Evolutionary conservation across 208 protist species (phyloP), one percentile per base, ranked within the genome.

Genomic region (Acanthamoeba lenticulata): DNA sequence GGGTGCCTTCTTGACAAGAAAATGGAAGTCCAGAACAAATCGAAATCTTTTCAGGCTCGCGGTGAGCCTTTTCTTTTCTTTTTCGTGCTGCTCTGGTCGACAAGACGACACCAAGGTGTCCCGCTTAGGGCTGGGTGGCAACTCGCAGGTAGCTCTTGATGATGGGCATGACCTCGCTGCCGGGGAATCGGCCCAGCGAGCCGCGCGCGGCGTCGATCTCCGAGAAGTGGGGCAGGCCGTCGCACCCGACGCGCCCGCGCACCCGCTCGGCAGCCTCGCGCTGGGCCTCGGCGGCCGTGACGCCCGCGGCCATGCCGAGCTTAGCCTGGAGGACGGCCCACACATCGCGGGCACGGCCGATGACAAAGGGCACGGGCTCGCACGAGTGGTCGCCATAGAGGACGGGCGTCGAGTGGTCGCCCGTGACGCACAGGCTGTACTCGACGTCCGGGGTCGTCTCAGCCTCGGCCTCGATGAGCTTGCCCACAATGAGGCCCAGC

Each of bases 331-430:
- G 42, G 11, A 83, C 72, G 27, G 24, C 9, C 72, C 72, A 83
- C 42, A 83, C 72, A n/a, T 83, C 72, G 24, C 42, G 17, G 34
- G 49, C 88, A 27, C 92, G 85, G 32, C 27, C 57, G 72, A 97
- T 94, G 19, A 94, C 57, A 27, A 98, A 95, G 45, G 97, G 97
- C 24, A 98, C 97, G 47, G 97, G 97, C 92, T 98, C 97, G 95
- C 49, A 97, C 62, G 67, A 94, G 83, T 98, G 97, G 83, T 98
- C 97, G 36, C 95, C 95, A 32, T 92, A 94, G 5, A 94, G 65
- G 13, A 94, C 94, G 4, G 97, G 97, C n/a, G 97, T 98, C n/a
- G 95, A 95, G 86, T 98, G 97, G 52, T 98, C 97, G 40, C 97
- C 97, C 7, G 96, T 97, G 21, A 97, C 7, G 40, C 93, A 90